Base-by-base conservation (phyloP, 495 filamentous ascomycete species). In the Penicillium salamii region DNA sequence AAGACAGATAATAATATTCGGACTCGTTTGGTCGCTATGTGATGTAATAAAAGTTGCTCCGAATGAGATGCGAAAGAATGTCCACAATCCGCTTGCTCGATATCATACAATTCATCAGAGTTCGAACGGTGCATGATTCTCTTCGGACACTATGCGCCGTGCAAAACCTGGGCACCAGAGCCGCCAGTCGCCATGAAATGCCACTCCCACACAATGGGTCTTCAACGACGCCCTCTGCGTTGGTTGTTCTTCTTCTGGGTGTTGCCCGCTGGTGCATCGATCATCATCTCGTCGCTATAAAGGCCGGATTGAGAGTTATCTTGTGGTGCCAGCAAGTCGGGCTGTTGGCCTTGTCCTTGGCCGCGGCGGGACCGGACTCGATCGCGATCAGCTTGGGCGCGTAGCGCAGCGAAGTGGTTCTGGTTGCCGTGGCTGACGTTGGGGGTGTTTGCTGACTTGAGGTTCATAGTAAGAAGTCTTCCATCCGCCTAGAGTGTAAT, bases 381-480 rank as follows among this genome's bases (percentile, higher is more conserved):
- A 18, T 75, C 67, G 31, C 68, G 74, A 48, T 79, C 72, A 37
- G 69, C 66, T 58, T 78, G 65, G 49, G 72, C 74, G 53, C 77
- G 71, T 33, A 74, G 67, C 5, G 57, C 52, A 53, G 69, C 62
- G 53, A 78, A 80, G 29, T 63, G 50, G 36, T 70, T 63, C 14
- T 58, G 54, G 52, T 45, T 39, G 59, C 23, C 23, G 23, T 8
- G 51, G 45, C 8, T 51, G 43, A 20, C 8, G 23, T 71, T 35
- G 13, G 32, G 8, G 32, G 31, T 2, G 14, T 73, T 72, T 14
- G 72, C 64, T 11, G 73, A 61, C 50, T 90, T 91, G 56, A 86
- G 72, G 54, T 84, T 88, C 48, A 98, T 82, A 37, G 84, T 78
- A 5, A 98, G 76, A 9, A 90, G 60, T 46, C 89, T 78, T n/a